Percentiles rank a stretch among this genome's conserved stretches.
Conservation (phyloP, 768 basidiomycete species). For the Royoungia palumana region DNA sequence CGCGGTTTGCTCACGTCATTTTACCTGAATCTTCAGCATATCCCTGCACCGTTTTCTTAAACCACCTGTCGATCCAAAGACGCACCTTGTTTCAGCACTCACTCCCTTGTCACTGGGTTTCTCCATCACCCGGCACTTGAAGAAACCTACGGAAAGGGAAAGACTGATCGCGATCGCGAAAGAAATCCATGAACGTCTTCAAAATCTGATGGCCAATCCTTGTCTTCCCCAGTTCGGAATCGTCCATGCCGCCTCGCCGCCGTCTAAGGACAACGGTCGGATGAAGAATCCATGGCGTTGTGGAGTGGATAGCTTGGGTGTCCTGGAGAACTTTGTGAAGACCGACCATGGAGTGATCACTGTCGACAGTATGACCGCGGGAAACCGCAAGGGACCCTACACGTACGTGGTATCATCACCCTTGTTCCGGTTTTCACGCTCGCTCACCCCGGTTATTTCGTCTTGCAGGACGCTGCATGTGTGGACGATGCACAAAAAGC, state of each 20-base stretch:
- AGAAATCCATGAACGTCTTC: conserved; percentile 11
- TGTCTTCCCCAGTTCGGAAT: conserved; percentile 12
- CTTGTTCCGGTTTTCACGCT: neutral
- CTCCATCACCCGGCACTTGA: conserved; percentile 12
- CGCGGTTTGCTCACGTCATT: no score
- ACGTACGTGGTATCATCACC: conserved; percentile 3
- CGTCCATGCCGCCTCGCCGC: neutral
- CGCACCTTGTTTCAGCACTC: conserved; percentile 17
- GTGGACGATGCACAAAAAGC: conserved; percentile 19
- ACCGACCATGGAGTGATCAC: conserved; percentile 3
- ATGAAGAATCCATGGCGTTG: conserved; percentile 1
- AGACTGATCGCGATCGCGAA: conserved; percentile 12
- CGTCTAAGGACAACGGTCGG: neutral
- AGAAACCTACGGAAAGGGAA: conserved; percentile 3
- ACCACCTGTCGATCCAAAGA: conserved; percentile 16
- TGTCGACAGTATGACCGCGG: conserved; percentile 4
- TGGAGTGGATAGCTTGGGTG: conserved; percentile 14
- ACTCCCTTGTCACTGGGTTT: conserved; percentile 13
- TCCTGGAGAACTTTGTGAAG: conserved; percentile 9
- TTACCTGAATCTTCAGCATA: neutral
- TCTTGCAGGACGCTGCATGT: conserved; percentile 8
- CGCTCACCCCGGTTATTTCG: neutral
- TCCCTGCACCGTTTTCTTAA: conserved; percentile 19
- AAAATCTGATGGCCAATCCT: conserved; percentile 10
- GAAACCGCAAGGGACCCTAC: conserved; percentile 5